Base-by-base conservation (phyloP, 371 early-diverging fungal genomes). In the Actinomucor elegans region DNA sequence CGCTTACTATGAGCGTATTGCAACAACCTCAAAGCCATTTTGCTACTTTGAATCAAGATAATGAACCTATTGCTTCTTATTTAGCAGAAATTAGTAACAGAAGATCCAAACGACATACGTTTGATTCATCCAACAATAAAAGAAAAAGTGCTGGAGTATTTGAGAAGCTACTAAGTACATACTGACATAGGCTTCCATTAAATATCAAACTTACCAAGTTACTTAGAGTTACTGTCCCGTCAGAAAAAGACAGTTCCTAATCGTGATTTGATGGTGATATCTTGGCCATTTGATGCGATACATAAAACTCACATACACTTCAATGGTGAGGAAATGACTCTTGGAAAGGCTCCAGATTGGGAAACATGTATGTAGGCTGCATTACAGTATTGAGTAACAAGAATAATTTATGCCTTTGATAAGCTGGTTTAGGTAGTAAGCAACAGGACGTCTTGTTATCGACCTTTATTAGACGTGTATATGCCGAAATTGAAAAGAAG, bases 301-400 rank as follows among this genome's bases (percentile, higher is more conserved):
- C 61, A 61, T 41, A 61, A 61, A 46, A 56, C 56, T n/a, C 61
- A 61, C 33, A 51, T 61, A 15, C 56, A 56, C 37, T 55, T 61
- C 17, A 51, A 61, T 46, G 26, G 27, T 2, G 18, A 27, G n/a
- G 56, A 61, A 51, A 33, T 61, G 21, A 41, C 42, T 15, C 35
- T 61, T 17, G 56, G 47, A 41, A 52, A 51, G n/a, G 61, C 47
- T 7, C 51, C 46, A 28, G 31, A 41, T 15, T 51, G 51, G 56
- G 52, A 41, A 42, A 32, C 29, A 59, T 42, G 60, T 59, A 59
- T 43, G 48, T 18, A 24, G 27, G 26, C 15, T 7, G 20, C 24
- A 44, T 43, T 15, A 18, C 5, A 24, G 3, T 12, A 31, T 20
- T 29, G 9, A 31, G 8, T 8, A 34, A 24, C 3, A n/a, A 34